Percentiles rank a stretch among this genome's conserved stretches.
Conservation (phyloP, 352 stramenopile genomes). For the Lagenidium giganteum region DNA sequence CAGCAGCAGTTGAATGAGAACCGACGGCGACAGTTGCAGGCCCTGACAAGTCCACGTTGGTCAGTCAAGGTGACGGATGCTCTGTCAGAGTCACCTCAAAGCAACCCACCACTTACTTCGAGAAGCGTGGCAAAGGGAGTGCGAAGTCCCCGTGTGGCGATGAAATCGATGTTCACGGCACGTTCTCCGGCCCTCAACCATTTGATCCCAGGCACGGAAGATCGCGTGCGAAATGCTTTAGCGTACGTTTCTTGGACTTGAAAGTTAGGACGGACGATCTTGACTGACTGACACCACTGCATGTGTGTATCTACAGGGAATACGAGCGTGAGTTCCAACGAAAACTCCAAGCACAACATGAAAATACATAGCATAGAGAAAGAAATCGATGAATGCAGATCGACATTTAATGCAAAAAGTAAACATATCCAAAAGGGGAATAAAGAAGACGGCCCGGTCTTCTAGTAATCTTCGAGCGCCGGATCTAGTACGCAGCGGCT, state of each 20-base stretch:
- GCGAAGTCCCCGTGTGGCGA: slow-evolving; percentile 53
- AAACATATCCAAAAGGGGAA: too few relatives aligned
- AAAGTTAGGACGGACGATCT: neutral
- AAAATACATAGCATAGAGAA: neutral
- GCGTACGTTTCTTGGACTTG: slow-evolving; percentile 21
- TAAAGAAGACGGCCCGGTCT: too few relatives aligned
- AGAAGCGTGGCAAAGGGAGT: too few relatives aligned
- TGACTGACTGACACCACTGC: neutral
- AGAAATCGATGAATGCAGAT: too few relatives aligned
- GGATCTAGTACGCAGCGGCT: too few relatives aligned
- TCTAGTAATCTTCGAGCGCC: too few relatives aligned
- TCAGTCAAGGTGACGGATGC: slow-evolving; percentile 6
- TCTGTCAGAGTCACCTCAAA: slow-evolving; percentile 1
- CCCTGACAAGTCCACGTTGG: slow-evolving; percentile 25
- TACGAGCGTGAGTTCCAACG: slow-evolving; percentile 18
- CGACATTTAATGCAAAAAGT: too few relatives aligned
- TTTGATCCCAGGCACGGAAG: slow-evolving; percentile 48
- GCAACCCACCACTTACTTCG: too few relatives aligned
- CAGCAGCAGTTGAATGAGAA: slow-evolving; percentile 28
- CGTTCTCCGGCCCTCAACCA: slow-evolving; percentile 61
- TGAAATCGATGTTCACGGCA: slow-evolving; percentile 56
- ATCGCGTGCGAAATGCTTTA: slow-evolving; percentile 49
- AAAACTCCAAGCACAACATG: slow-evolving; percentile 1
- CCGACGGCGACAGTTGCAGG: slow-evolving; percentile 32
- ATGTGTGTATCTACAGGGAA: slow-evolving; percentile 5